Evolutionary conservation across 192 early-diverging fungal genomes (phyloP), one percentile per base, ranked within the genome.

Genomic region (Rhizoclosmatium globosum): DNA sequence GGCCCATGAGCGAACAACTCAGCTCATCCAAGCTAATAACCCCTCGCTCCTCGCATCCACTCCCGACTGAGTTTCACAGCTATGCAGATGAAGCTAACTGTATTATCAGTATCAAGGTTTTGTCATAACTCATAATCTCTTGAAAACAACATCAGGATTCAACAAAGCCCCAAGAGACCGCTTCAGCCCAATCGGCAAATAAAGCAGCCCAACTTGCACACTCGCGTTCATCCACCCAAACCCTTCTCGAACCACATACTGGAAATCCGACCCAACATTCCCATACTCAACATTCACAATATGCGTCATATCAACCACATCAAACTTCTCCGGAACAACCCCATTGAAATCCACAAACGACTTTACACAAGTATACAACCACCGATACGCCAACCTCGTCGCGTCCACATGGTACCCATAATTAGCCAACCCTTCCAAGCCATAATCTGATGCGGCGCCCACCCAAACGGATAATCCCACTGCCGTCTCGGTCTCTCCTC

Each of bases 361-460:
- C 76, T 97, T 95, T 13, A 95, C 95, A 81, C 98, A 94, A 82
- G 94, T 96, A 81, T 90, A 98, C 68, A 98, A 86, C 98, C 98
- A 99, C 23, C 96, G 93, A 86, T 99, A 99, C 2, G 94, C 93
- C 19, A 94, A 82, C 39, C 95, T 87, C 7, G 89, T 88, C 0
- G 95, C 92, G 6, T 93, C 92, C 9, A 87, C 90, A 48, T 81
- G 76, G 73, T 87, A 94, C 7, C 93, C 94, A 84, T 99, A 99
- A 71, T 91, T 88, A 64, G 91, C 89, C 62, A 98, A 88, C 3
- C 94, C 71, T 91, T 87, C 98, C 98, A 99, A 7, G 95, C 94
- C 80, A 99, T 89, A 23, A 99, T 99, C 84, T 99, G 98, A 85
- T 99, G 98, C 57, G 98, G 98, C n/a, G 97, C 96, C 98, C 98